Evolutionary conservation across 805 yeast genomes (phyloP), one percentile per base, ranked within the genome.

Genomic region (Saccharomycopsis amapae): DNA sequence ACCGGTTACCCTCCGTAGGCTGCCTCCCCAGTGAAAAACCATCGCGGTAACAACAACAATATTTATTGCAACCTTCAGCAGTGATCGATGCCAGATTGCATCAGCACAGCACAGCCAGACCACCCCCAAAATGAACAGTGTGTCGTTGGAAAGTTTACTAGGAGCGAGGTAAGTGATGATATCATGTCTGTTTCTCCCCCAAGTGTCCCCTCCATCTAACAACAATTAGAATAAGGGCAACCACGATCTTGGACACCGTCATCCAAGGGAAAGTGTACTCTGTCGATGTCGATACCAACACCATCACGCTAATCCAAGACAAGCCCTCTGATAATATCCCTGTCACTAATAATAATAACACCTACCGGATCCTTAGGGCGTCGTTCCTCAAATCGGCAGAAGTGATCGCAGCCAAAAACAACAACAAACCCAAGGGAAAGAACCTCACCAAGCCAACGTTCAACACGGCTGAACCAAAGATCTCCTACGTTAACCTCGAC

Each of bases 201-300:
- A n/a, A n/a, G 18, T 32, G 13, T 31, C 25, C n/a, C 7, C 31
- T n/a, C 30, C 30, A 26, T 9, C 7, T 12, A 26, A 26, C 30
- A 12, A 26, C 10, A 7, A 19, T 58, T 37, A 72, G 78, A 55
- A 84, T 85, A 48, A 76, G 69, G 56, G 67, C 83, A 43, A 72
- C 75, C 10, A 84, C 85, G 42, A 64, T 73, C 5, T 63, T 78
- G 38, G 86, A 81, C 56, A 69, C 71, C 23, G 66, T 67, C 6
- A 67, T 78, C 43, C 67, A 68, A n/a, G 95, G 93, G 1, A 64
- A 71, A 26, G 71, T 85, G 32, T 80, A 78, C 58, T 72, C 87
- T 7, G 80, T 74, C 58, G 74, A 76, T 47, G 5, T 45, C 48
- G 5, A 69, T 68, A 44, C 64, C 52, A 54, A 53, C 26, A 59